phyloP scores from a whole-genome alignment of 331 rosid species.

The Malus hybrid region DNA sequence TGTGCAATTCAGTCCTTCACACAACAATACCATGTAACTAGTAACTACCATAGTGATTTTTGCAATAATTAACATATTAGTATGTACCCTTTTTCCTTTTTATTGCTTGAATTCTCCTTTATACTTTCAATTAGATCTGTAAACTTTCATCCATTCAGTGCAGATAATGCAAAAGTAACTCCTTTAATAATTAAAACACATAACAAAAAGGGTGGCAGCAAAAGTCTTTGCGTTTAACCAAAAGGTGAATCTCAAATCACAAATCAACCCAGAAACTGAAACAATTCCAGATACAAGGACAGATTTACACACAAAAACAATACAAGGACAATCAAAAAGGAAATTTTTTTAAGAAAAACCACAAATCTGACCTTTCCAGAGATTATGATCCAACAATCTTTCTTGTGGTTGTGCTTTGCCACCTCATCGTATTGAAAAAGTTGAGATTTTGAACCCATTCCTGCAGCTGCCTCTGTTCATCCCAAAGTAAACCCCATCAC shows the following conservation, averaged over 20 bases:
- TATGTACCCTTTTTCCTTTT: background rate
- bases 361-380: constrained; percentile 57
- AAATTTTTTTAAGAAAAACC: background rate
- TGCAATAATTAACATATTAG: background rate
- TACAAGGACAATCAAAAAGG: background rate
- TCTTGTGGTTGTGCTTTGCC: constrained; percentile 60
- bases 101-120: background rate
- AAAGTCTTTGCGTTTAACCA: background rate
- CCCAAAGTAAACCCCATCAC: constrained; percentile 11
- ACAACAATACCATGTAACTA: background rate
- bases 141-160: background rate
- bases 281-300: background rate
- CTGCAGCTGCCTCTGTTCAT: constrained; percentile 18
- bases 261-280: constrained; percentile 9
- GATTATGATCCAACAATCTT: constrained; percentile 76
- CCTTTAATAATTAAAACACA: background rate
- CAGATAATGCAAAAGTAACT: background rate
- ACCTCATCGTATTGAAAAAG: constrained; percentile 59
- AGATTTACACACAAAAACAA: background rate
- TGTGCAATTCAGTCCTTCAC: background rate
- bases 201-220: background rate
- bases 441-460: constrained; percentile 56
- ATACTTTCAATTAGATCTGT: background rate
- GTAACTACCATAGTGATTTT: background rate
- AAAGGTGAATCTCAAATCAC: background rate